Evolutionary conservation across 129 eudicot genomes (phyloP), one percentile per base, ranked within the genome.

Genomic region (Lactuca sativa): DNA sequence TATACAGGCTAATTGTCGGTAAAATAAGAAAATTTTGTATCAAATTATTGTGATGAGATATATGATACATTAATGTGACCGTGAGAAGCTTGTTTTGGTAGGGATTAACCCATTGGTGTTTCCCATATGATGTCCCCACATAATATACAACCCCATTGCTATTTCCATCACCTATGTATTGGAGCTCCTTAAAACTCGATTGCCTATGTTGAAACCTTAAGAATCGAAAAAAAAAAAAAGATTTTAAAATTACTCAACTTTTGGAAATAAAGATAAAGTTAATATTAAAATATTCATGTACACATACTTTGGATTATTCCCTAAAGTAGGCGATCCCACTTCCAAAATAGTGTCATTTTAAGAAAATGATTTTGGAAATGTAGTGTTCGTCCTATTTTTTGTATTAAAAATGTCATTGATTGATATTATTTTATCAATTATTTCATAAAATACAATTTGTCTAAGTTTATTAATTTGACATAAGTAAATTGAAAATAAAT

Each of bases 91-190:
- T 21, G 21, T 21, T 21, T 21, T 21, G 21, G 21, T 21, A 21
- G 21, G 97, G 97, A 75, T 91, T 91, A 66, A 87, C 88, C 99
- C 99, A 93, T 41, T 78, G 92, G 80, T 93, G 99, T 83, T 83
- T 79, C 72, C 99, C 99, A 31, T 85, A 90, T 37, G 99, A 93
- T 51, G 97, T 89, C 74, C 99, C 99, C 2, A 85, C 85, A 70
- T 79, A 79, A 70, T 82, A 84, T 76, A 91, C 52, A 67, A 88
- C 90, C 48, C 97, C 97, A 54, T 91, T 91, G 87, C 93, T 86
- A 74, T 93, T 97, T 16, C 99, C 99, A 69, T 90, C 97, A 37
- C 90, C 71, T 73, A 93, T 93, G 86, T 87, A 93, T 70, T 89
- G 99, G 33, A 90, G 90, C 80, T 93, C 99, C 81, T 84, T 90